Evolutionary conservation across 1,284 basidiomycete genomes (phyloP).

Genomic region (Heterobasidion irregulare): DNA sequence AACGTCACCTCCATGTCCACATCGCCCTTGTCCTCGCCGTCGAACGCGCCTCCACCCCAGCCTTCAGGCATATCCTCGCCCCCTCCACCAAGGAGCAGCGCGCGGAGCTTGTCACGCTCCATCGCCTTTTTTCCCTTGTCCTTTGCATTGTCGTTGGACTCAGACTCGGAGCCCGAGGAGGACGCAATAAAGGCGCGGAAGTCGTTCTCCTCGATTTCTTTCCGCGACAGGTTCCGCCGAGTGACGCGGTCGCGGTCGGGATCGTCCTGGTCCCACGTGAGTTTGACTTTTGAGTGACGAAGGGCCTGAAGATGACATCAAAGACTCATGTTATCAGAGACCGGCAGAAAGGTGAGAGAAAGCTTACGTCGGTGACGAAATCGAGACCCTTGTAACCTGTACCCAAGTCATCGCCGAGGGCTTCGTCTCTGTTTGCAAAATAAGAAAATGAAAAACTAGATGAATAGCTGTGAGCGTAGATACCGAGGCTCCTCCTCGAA

Average conservation of each 20-base stretch:
- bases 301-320: slow-evolving; percentile 57
- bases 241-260: slow-evolving; percentile 81
- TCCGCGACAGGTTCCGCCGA: slow-evolving; percentile 67
- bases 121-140: slow-evolving; percentile 28
- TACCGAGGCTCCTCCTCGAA: slow-evolving; percentile 81
- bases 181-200: slow-evolving; percentile 82
- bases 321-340: background rate
- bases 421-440: slow-evolving; percentile 67
- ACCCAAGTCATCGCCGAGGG: slow-evolving; percentile 53
- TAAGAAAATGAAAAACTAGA: slow-evolving; percentile 3
- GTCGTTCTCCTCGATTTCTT: slow-evolving; percentile 86
- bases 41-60: slow-evolving; percentile 46
- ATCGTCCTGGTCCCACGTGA: slow-evolving; percentile 99
- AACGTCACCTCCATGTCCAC: slow-evolving; percentile 93
- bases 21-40: slow-evolving; percentile 31
- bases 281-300: slow-evolving; percentile 95
- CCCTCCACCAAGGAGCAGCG: slow-evolving; percentile 59
- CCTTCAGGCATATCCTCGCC: slow-evolving; percentile 68
- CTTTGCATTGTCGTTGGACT: slow-evolving; percentile 24
- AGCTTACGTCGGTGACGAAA: slow-evolving; percentile 85
- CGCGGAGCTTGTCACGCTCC: slow-evolving; percentile 59
- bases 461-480: slow-evolving; percentile 9
- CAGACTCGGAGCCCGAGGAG: slow-evolving; percentile 48
- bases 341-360: background rate
- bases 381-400: slow-evolving; percentile 76